Conservation (phyloP, 2,329 filamentous ascomycete genomes). For the Bertia moriformis region DNA sequence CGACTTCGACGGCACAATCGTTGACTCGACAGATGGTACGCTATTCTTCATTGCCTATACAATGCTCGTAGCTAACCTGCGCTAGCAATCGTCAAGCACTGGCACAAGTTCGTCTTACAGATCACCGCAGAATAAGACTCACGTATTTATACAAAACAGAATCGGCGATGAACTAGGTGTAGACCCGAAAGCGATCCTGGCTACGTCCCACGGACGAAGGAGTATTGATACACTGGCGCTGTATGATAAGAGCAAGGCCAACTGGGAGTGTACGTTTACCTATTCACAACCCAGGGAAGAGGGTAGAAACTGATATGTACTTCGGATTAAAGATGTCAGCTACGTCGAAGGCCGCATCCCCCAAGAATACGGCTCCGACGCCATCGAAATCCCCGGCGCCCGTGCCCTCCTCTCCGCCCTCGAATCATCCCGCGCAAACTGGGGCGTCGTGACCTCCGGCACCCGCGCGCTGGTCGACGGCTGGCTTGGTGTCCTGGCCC, state of each 20-base stretch:
- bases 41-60: too few relatives aligned
- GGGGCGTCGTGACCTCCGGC: conserved; percentile 23
- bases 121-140: neutral
- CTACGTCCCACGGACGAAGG: conserved; percentile 2
- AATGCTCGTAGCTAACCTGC: too few relatives aligned
- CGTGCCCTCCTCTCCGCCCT: neutral
- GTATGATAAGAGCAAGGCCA: conserved; percentile 2
- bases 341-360: conserved; percentile 1
- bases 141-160: neutral
- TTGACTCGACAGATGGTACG: conserved; percentile 2
- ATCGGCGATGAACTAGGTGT: conserved; percentile 1
- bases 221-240: conserved; percentile 1
- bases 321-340: neutral
- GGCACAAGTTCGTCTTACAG: neutral
- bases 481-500: conserved; percentile 30
- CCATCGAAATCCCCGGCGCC: conserved; percentile 1
- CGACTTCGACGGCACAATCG: conserved; percentile 3
- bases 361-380: neutral
- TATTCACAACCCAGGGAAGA: neutral
- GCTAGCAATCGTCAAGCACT: conserved; percentile 1
- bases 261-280: neutral
- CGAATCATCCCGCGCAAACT: neutral
- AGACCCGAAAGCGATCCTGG: conserved; percentile 2
- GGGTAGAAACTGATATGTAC: neutral
- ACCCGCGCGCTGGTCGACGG: conserved; percentile 28